Evolutionary conservation across 2,329 filamentous ascomycete species (phyloP).

Genomic region (Hortaea werneckii): DNA sequence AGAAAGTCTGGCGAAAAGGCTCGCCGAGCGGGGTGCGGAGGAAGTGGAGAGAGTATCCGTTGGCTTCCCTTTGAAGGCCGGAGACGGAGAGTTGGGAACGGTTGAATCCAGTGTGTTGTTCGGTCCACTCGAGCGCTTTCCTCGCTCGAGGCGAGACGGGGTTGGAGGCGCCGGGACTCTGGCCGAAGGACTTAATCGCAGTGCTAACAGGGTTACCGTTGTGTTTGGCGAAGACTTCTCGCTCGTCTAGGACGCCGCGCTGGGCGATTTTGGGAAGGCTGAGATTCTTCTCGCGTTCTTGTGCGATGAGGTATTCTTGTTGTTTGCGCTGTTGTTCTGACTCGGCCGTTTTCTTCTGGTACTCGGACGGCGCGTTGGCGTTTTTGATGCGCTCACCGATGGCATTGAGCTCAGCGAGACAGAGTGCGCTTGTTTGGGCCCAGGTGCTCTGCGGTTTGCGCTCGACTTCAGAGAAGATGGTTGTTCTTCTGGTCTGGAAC

Average conservation of each 20-base stretch:
- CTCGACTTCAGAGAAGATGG: constrained; percentile 80
- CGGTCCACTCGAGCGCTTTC: constrained; percentile 25
- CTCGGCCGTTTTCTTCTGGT: constrained; percentile 11
- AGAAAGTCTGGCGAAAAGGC: constrained; percentile 61
- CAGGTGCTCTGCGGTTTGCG: constrained; percentile 54
- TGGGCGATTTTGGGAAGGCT: constrained; percentile 21
- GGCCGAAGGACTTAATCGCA: constrained; percentile 39
- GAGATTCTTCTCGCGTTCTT: constrained; percentile 10
- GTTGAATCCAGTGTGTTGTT: constrained; percentile 41
- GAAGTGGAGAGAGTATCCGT: constrained; percentile 32
- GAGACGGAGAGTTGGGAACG: constrained; percentile 27
- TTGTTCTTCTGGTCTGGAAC: constrained; percentile 64
- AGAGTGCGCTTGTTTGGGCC: constrained; percentile 64
- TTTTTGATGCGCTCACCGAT: constrained; percentile 58
- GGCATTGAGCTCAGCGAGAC: constrained; percentile 57
- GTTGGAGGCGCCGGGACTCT: constrained; percentile 30
- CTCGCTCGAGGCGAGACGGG: constrained; percentile 28
- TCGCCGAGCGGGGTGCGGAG: constrained; percentile 48
- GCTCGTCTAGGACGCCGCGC: constrained; percentile 13
- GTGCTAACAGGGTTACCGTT: constrained; percentile 28
- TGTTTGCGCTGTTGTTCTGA: constrained; percentile 8
- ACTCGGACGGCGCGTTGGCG: constrained; percentile 16
- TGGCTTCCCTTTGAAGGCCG: constrained; percentile 37
- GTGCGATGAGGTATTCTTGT: constrained; percentile 15
- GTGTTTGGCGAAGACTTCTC: constrained; percentile 13